Conservation (phyloP, 2,329 filamentous ascomycete genomes). For the Aspergillus sclerotialis region DNA sequence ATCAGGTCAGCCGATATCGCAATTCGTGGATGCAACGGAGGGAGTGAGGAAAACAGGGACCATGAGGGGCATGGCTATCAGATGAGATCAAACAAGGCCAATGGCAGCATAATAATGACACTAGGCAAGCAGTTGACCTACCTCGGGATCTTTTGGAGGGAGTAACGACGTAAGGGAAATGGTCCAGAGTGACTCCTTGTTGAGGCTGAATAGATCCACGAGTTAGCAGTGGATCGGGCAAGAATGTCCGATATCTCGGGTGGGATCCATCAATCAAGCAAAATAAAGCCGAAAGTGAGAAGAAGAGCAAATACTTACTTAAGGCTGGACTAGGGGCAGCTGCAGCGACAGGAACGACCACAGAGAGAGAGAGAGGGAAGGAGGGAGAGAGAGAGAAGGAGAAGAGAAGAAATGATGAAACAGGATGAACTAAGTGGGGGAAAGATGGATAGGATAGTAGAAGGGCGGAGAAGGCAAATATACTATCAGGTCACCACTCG, state of each 20-base stretch:
- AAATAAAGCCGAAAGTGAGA: background rate
- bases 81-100: background rate
- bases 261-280: too few species aligned
- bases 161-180: background rate
- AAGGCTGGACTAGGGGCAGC: background rate
- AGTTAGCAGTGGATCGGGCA: background rate
- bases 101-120: background rate
- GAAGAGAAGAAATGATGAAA: background rate
- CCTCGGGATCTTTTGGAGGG: background rate
- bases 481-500: too few species aligned
- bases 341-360: background rate
- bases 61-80: too few species aligned
- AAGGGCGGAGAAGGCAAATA: background rate
- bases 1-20: slow-evolving; percentile 3
- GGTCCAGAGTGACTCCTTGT: too few species aligned
- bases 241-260: too few species aligned
- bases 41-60: too few species aligned
- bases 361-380: slow-evolving; percentile 1
- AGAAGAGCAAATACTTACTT: background rate
- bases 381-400: background rate
- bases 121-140: background rate
- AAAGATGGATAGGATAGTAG: background rate
- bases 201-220: too few species aligned
- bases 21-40: too few species aligned
- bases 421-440: background rate